These are phyloP conservation scores for Uromyces viciae-fabae DNA, from an alignment of 1,284 basidiomycete genomes.

Conservation along the genomic window DNA sequence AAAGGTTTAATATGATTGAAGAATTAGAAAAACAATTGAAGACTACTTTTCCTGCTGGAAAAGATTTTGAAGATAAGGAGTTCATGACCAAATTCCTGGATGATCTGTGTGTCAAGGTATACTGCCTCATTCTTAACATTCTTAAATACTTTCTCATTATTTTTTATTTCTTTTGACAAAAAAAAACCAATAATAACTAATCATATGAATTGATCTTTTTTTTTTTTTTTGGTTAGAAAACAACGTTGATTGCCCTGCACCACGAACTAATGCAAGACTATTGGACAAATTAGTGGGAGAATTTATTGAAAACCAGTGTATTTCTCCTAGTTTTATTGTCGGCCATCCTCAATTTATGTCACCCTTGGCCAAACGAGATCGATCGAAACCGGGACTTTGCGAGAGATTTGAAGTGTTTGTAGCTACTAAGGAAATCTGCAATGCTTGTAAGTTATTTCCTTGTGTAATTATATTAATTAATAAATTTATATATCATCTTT, in stretches of 20 bases:
- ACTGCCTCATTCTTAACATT: neutral
- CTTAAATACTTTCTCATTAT: neutral
- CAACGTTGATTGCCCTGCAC: conserved; percentile 94
- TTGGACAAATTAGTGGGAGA: conserved; percentile 93
- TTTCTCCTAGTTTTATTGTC: conserved; percentile 91
- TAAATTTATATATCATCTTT: neutral
- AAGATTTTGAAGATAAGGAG: conserved; percentile 81
- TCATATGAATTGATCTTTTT: neutral
- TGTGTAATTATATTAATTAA: no score
- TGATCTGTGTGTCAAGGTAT: conserved; percentile 69
- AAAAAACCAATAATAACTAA: neutral
- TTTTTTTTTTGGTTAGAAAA: conserved; percentile 59
- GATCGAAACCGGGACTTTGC: conserved; percentile 85
- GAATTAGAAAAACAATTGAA: conserved; percentile 90
- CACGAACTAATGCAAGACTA: conserved; percentile 88
- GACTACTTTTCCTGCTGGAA: conserved; percentile 88
- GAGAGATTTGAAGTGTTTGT: conserved; percentile 99
- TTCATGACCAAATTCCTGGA: conserved; percentile 77
- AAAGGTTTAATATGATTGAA: conserved; percentile 96
- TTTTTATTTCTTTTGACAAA: neutral
- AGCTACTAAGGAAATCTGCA: conserved; percentile 97
- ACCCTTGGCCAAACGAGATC: conserved; percentile 92
- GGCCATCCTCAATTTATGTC: conserved; percentile 99
- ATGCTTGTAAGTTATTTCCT: conserved; percentile 54
- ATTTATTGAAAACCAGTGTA: conserved; percentile 92